Conservation (phyloP, 176 grass and related monocot genomes). For the Raddia distichophylla region DNA sequence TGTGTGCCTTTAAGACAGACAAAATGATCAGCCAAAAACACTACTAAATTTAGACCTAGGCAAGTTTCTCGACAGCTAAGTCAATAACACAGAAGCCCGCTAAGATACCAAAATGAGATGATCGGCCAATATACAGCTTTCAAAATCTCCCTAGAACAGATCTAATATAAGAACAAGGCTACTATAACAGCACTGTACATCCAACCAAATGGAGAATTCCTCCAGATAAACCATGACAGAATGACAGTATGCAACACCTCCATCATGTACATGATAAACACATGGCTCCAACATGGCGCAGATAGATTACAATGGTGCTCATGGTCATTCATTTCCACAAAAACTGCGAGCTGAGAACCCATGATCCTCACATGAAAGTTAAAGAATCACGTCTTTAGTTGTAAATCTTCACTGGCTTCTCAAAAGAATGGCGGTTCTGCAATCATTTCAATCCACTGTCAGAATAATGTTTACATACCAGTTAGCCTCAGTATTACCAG, state of each 20-base stretch:
- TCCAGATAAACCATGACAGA: conserved; percentile 25
- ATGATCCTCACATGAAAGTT: conserved; percentile 8
- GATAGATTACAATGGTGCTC: conserved; percentile 24
- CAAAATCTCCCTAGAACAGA: conserved; percentile 24
- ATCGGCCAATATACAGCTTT: conserved; percentile 42
- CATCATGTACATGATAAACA: conserved; percentile 37
- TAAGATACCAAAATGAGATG: not conserved
- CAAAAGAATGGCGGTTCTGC: conserved; percentile 76
- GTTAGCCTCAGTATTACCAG: not conserved
- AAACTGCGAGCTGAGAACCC: not conserved
- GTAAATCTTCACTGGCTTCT: conserved; percentile 82
- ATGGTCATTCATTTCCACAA: conserved; percentile 12
- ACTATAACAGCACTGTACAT: conserved; percentile 48
- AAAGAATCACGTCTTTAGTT: conserved; percentile 46
- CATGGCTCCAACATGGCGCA: not conserved
- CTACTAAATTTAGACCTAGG: not conserved
- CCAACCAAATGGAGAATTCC: conserved; percentile 38
- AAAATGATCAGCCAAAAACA: not conserved
- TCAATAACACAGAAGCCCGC: not conserved
- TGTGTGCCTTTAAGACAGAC: not conserved
- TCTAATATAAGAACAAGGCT: not conserved
- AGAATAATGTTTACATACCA: conserved; percentile 13
- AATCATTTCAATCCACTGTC: not conserved
- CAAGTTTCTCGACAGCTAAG: not conserved
- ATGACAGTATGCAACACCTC: conserved; percentile 16